These are phyloP conservation scores for Gossypium herbaceum DNA, from an alignment of 345 rosid genomes.

Conservation along the genomic window DNA sequence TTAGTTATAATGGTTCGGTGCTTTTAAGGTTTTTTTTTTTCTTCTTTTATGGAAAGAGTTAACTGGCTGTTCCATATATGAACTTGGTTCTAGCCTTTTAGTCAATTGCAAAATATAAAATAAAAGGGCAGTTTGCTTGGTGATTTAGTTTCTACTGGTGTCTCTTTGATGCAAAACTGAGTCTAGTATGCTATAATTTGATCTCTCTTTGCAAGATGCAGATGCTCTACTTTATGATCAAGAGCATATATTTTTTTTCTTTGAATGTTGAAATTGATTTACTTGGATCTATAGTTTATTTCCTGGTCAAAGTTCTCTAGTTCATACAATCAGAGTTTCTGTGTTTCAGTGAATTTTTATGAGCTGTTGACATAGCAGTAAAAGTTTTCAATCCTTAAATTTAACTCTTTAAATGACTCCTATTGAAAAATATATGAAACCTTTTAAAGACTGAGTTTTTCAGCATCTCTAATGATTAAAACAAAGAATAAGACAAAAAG, in stretches of 20 bases:
- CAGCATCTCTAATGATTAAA: conserved; percentile 5
- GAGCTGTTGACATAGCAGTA: not conserved
- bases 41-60: not conserved
- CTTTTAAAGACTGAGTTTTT: not conserved
- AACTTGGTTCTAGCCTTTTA: not conserved
- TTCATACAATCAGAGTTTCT: not conserved
- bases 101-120: not conserved
- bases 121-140: not conserved
- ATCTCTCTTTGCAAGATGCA: not conserved
- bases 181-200: not conserved
- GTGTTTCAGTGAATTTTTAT: not conserved
- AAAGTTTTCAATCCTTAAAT: not conserved
- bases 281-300: not conserved
- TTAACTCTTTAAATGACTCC: not conserved
- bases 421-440: not conserved
- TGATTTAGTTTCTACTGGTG: not conserved
- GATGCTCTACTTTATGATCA: not conserved
- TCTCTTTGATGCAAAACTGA: not conserved
- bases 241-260: not conserved
- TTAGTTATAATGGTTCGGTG: not conserved
- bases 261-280: not conserved
- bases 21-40: not conserved
- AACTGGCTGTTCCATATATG: not conserved
- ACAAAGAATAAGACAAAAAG: conserved; percentile 11
- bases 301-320: not conserved